Evolutionary conservation across 495 filamentous ascomycete genomes (phyloP).

Genomic region (Penicillium daleae): DNA sequence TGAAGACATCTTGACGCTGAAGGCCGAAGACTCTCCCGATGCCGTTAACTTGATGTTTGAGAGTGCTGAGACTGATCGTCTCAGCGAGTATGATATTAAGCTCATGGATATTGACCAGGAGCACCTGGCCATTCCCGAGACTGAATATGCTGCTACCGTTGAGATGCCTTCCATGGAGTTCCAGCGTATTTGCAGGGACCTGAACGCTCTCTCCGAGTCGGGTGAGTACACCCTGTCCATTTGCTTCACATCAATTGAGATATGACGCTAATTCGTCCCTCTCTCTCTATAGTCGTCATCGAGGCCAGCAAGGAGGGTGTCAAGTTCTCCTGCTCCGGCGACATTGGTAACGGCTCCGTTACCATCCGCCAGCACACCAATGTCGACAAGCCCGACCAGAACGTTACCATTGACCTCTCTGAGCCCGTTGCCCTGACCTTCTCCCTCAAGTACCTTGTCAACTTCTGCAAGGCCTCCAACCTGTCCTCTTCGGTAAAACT

Average conservation of each 20-base stretch:
- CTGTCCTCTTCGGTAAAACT: conserved; percentile 84
- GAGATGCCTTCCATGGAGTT: conserved; percentile 90
- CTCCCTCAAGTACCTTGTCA: conserved; percentile 98
- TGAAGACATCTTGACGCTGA: conserved; percentile 93
- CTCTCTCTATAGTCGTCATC: conserved; percentile 70
- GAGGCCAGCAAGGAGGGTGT: conserved; percentile 97
- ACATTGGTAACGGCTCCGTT: conserved; percentile 94
- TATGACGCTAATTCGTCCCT: neutral
- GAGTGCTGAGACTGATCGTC: conserved; percentile 82
- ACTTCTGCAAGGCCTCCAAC: conserved; percentile 97
- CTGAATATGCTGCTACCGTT: conserved; percentile 92
- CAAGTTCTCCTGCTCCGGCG: conserved; percentile 91
- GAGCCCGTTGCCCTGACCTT: conserved; percentile 97
- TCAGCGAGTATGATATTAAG: conserved; percentile 99
- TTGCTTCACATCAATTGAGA: neutral
- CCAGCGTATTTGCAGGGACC: conserved; percentile 89
- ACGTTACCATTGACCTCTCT: conserved; percentile 84
- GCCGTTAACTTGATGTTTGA: conserved; percentile 95
- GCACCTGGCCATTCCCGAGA: conserved; percentile 97
- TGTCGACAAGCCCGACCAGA: conserved; percentile 85
- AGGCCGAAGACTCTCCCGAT: conserved; percentile 96
- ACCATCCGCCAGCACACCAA: conserved; percentile 87
- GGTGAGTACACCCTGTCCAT: conserved; percentile 55
- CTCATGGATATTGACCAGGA: conserved; percentile 99
- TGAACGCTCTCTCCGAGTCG: conserved; percentile 90